Percentiles rank a stretch among this genome's conserved stretches.
These are phyloP conservation scores for Penicillium daleae DNA, from an alignment of 495 filamentous ascomycete species.

Conservation along the genomic window DNA sequence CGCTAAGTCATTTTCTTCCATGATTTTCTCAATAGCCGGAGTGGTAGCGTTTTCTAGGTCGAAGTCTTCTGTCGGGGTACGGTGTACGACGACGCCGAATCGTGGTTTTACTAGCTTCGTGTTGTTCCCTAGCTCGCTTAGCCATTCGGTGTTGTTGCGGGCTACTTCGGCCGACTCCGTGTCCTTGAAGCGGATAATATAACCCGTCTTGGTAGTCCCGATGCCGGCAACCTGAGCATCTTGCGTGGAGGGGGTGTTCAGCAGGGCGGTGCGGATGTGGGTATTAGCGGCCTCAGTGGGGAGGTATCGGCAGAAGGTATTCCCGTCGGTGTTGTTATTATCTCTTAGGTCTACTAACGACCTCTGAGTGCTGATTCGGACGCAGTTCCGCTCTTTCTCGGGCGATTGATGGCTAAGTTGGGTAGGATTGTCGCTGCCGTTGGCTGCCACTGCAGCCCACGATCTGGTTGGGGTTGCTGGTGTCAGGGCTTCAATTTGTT, in stretches of 20 bases:
- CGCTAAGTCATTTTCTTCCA: slow-evolving; percentile 27
- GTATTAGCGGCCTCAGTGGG: slow-evolving; percentile 16
- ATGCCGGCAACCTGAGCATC: slow-evolving; percentile 26
- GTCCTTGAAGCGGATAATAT: slow-evolving; percentile 30
- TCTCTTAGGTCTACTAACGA: background rate
- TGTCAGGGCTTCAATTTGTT: background rate
- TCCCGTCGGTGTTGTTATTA: slow-evolving; percentile 9
- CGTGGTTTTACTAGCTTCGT: slow-evolving; percentile 7
- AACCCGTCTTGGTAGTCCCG: slow-evolving; percentile 25
- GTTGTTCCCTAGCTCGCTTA: slow-evolving; percentile 3
- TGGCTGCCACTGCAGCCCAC: slow-evolving; percentile 4
- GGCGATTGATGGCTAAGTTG: background rate
- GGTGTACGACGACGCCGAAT: slow-evolving; percentile 25
- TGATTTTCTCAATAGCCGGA: slow-evolving; percentile 27
- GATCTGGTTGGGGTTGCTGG: background rate
- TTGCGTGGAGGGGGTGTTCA: slow-evolving; percentile 18
- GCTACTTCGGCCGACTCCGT: slow-evolving; percentile 21
- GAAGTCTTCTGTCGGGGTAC: slow-evolving; percentile 29
- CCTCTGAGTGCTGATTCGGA: slow-evolving; percentile 1
- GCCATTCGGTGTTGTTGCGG: slow-evolving; percentile 17
- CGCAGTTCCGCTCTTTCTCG: background rate
- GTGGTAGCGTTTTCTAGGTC: slow-evolving; percentile 15
- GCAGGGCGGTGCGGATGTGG: slow-evolving; percentile 23
- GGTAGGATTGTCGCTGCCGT: background rate
- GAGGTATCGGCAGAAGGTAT: slow-evolving; percentile 22